phyloP scores from a whole-genome alignment of 345 rosid species.

The Acer saccharum region DNA sequence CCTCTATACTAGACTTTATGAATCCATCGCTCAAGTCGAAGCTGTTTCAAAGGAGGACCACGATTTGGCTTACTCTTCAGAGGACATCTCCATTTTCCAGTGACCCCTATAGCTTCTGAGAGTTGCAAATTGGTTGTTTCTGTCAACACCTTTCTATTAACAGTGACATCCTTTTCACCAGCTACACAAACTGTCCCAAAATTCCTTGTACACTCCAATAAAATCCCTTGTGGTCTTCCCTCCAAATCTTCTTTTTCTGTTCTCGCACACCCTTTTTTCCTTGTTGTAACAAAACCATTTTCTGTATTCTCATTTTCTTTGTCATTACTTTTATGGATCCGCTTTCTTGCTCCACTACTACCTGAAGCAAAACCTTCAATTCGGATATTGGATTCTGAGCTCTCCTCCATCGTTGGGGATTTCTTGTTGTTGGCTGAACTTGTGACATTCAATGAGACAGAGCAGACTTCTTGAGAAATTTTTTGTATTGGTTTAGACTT shows the following conservation, averaged over 20 bases:
- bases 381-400: slow-evolving; percentile 12
- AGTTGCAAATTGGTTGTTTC: slow-evolving; percentile 55
- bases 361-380: slow-evolving; percentile 11
- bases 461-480: slow-evolving; percentile 19
- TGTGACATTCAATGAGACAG: background rate
- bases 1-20: slow-evolving; percentile 39
- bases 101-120: slow-evolving; percentile 28
- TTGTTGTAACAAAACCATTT: slow-evolving; percentile 57
- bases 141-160: slow-evolving; percentile 44
- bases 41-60: slow-evolving; percentile 88
- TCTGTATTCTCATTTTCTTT: slow-evolving; percentile 37
- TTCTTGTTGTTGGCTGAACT: slow-evolving; percentile 9
- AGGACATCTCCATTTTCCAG: slow-evolving; percentile 87
- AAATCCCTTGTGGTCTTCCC: slow-evolving; percentile 19
- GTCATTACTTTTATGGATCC: slow-evolving; percentile 16
- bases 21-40: slow-evolving; percentile 77
- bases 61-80: slow-evolving; percentile 59
- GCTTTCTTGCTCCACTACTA: slow-evolving; percentile 9
- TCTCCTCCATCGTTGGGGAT: slow-evolving; percentile 16
- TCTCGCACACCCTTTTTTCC: slow-evolving; percentile 35
- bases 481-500: slow-evolving; percentile 24
- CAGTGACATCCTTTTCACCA: slow-evolving; percentile 11
- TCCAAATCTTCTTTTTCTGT: slow-evolving; percentile 29
- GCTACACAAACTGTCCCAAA: too few relatives aligned
- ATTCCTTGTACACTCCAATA: slow-evolving; percentile 30